These are phyloP conservation scores for Acacia pycnantha DNA, from an alignment of 331 rosid species.

Conservation along the genomic window DNA sequence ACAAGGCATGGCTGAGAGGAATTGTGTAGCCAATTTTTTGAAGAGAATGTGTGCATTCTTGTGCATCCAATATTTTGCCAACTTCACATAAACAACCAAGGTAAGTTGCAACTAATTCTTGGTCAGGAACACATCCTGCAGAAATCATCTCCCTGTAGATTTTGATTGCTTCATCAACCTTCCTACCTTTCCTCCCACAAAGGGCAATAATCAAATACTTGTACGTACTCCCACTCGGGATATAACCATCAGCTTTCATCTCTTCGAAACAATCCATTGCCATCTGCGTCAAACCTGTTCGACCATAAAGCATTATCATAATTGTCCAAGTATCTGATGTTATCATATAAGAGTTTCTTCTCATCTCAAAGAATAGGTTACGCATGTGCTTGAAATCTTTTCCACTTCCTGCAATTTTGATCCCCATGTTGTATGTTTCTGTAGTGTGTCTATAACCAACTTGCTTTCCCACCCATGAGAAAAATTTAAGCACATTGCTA, in stretches of 20 bases:
- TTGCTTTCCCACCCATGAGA: conserved; percentile 77
- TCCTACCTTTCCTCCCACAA: conserved; percentile 37
- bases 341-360: conserved; percentile 53
- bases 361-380: conserved; percentile 72
- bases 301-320: conserved; percentile 85
- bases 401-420: conserved; percentile 78
- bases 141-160: conserved; percentile 59
- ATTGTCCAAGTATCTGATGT: conserved; percentile 90
- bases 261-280: conserved; percentile 48
- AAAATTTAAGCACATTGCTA: conserved; percentile 48
- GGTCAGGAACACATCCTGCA: conserved; percentile 55
- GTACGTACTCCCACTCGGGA: conserved; percentile 67
- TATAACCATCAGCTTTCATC: conserved; percentile 62
- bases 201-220: conserved; percentile 74
- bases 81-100: conserved; percentile 76
- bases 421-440: conserved; percentile 82
- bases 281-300: conserved; percentile 75
- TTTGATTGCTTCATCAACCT: conserved; percentile 31
- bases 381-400: conserved; percentile 97
- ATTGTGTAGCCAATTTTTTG: conserved; percentile 41
- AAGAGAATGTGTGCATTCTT: conserved; percentile 61
- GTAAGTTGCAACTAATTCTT: conserved; percentile 66
- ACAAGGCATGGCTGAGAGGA: conserved; percentile 59
- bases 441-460: conserved; percentile 59
- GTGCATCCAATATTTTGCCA: conserved; percentile 56